Conservation (phyloP, 495 filamentous ascomycete genomes). For the Xylaria venustula region DNA sequence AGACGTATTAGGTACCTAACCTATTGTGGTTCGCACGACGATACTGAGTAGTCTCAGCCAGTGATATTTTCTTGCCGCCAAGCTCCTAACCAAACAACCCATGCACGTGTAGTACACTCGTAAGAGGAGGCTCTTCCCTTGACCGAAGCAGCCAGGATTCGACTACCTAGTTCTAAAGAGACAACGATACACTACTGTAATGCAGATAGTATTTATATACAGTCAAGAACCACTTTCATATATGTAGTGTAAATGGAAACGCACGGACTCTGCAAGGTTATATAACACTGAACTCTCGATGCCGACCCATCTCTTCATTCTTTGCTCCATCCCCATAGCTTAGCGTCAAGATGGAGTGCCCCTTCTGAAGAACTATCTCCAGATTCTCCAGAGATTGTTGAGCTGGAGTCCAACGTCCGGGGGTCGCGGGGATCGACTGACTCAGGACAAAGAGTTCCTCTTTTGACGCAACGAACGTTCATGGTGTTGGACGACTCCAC, state of each 20-base stretch:
- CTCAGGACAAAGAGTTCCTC: background rate
- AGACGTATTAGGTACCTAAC: background rate
- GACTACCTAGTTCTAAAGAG: background rate
- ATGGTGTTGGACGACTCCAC: too few relatives aligned
- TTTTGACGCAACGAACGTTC: too few relatives aligned
- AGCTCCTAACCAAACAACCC: background rate
- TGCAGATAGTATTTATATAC: background rate
- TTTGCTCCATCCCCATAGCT: too few relatives aligned
- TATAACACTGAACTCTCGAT: too few relatives aligned
- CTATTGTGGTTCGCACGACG: background rate
- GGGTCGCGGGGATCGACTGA: background rate
- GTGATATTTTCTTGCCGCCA: background rate
- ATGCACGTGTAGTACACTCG: background rate
- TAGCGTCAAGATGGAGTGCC: background rate
- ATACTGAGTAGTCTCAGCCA: background rate
- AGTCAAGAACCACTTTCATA: too few relatives aligned
- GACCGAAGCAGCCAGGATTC: background rate
- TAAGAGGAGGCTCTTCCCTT: constrained; percentile 1
- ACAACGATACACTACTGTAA: background rate
- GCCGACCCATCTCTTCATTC: background rate
- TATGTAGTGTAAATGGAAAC: too few relatives aligned
- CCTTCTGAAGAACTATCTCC: background rate
- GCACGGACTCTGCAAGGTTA: too few relatives aligned
- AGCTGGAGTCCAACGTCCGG: background rate
- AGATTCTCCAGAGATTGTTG: background rate